Conservation (phyloP, 129 eudicot genomes). For the sunflower (Helianthus annuus) region DNA sequence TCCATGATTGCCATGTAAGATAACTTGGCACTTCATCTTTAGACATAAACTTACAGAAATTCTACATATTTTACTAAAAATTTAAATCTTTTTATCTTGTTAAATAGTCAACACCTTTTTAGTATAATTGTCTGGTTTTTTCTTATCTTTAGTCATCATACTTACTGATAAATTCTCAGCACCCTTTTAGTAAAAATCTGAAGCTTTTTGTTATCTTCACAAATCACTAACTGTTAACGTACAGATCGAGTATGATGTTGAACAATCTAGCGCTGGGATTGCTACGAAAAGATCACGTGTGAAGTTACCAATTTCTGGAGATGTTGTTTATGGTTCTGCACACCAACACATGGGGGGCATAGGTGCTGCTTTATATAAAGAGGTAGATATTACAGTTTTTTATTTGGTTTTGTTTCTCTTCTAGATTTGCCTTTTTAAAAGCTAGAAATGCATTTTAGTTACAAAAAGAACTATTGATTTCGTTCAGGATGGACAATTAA, state of each 20-base stretch:
- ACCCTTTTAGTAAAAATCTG: too few relatives aligned
- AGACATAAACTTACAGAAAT: neutral
- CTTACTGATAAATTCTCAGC: too few relatives aligned
- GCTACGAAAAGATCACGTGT: constrained; percentile 35
- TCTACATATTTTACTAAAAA: neutral
- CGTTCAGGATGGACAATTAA: constrained; percentile 59
- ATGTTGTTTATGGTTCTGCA: constrained; percentile 77
- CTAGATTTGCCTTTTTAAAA: too few relatives aligned
- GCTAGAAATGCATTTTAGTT: neutral
- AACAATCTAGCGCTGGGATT: constrained; percentile 37
- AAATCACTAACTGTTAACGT: constrained; percentile 1
- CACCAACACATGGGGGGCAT: constrained; percentile 72
- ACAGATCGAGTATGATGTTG: constrained; percentile 51
- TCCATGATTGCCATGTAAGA: constrained; percentile 45
- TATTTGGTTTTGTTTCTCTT: neutral
- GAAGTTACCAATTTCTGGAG: constrained; percentile 55
- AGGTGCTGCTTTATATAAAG: constrained; percentile 58
- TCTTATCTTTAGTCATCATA: too few relatives aligned
- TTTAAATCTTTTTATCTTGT: neutral
- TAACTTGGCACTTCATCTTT: neutral
- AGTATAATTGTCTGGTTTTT: neutral
- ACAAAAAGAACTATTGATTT: neutral
- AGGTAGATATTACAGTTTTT: constrained; percentile 38
- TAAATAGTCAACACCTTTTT: neutral
- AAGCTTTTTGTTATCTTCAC: constrained; percentile 24